These are phyloP conservation scores for Corniculantispora saksenae DNA, from an alignment of 2,329 filamentous ascomycete species.

Conservation along the genomic window DNA sequence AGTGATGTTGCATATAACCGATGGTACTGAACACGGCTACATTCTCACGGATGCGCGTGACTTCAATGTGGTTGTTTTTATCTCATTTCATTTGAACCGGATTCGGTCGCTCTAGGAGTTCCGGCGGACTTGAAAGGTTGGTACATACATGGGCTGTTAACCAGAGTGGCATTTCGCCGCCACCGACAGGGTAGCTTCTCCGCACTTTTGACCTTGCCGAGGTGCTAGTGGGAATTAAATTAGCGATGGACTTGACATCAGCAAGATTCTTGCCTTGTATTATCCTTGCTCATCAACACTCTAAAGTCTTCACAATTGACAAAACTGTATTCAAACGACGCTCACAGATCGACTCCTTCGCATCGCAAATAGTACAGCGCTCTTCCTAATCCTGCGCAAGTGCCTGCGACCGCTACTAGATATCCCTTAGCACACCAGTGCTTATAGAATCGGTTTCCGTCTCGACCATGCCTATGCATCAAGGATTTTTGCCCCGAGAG, in stretches of 20 bases:
- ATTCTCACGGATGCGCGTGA: no score
- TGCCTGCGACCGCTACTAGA: no score
- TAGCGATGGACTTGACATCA: neutral
- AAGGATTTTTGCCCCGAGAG: slow-evolving; percentile 56
- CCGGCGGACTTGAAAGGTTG: neutral
- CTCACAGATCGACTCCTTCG: neutral
- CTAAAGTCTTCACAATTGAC: no score
- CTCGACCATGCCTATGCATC: slow-evolving; percentile 44
- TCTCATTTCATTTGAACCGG: neutral
- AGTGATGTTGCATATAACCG: no score
- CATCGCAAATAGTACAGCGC: neutral
- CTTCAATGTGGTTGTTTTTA: no score
- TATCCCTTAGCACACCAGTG: no score
- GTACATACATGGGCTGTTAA: neutral
- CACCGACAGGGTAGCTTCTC: slow-evolving; percentile 11
- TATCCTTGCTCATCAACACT: neutral
- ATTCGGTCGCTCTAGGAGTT: neutral
- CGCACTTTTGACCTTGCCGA: slow-evolving; percentile 18
- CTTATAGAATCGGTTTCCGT: neutral
- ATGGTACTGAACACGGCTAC: no score
- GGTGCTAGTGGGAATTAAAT: slow-evolving; percentile 10
- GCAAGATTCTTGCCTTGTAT: neutral
- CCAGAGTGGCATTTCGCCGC: neutral
- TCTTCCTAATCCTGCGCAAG: no score
- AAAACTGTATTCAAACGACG: neutral